A percentile compares a stretch with the other conserved stretches of the same genome.
These are phyloP conservation scores for Starmerella riodocensis DNA, from an alignment of 805 yeast species.

Conservation along the genomic window DNA sequence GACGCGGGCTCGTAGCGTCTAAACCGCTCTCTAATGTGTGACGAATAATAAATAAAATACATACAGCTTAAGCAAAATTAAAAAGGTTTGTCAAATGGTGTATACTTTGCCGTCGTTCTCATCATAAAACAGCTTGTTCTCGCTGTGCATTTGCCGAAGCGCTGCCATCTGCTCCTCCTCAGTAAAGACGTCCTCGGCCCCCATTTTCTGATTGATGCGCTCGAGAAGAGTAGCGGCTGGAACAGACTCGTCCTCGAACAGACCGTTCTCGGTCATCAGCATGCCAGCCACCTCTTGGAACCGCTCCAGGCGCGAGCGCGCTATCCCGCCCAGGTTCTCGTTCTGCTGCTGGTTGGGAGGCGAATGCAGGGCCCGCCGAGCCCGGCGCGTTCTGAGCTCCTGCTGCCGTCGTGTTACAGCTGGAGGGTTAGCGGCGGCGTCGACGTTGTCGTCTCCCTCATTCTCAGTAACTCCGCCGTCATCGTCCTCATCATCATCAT, in stretches of 20 bases:
- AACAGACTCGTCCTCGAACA: constrained; percentile 33
- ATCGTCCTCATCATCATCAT: constrained; percentile 34
- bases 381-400: not conserved
- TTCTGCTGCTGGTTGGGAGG: constrained; percentile 16
- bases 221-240: constrained; percentile 30
- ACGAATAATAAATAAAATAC: not conserved
- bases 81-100: constrained; percentile 11
- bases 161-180: constrained; percentile 31
- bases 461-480: constrained; percentile 18
- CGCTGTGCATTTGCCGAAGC: constrained; percentile 26
- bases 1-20: no score
- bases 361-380: constrained; percentile 18
- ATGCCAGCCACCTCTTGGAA: constrained; percentile 38
- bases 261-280: constrained; percentile 33
- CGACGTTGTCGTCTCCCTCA: constrained; percentile 28
- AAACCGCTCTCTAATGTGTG: not conserved
- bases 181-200: constrained; percentile 30
- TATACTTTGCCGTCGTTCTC: constrained; percentile 25
- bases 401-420: constrained; percentile 1
- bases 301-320: constrained; percentile 37
- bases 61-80: no score
- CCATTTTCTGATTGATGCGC: constrained; percentile 34
- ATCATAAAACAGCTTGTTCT: constrained; percentile 29
- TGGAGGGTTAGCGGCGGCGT: constrained; percentile 12
- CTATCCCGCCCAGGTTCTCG: constrained; percentile 30